These are phyloP conservation scores for Colletotrichum tanaceti DNA, from an alignment of 2,329 filamentous ascomycete genomes.

Conservation along the genomic window DNA sequence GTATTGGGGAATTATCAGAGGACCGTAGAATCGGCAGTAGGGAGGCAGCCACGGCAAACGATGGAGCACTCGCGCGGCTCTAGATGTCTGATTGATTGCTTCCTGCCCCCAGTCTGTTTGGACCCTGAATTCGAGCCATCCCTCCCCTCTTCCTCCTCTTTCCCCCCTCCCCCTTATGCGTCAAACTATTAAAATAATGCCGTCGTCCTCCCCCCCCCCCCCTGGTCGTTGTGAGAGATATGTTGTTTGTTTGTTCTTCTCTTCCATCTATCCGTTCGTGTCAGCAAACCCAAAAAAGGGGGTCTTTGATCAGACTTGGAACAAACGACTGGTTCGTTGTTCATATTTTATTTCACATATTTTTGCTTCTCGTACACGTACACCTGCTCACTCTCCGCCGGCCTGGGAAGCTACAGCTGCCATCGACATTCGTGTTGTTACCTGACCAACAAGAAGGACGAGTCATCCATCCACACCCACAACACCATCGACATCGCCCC, in stretches of 20 bases:
- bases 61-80: slow-evolving; percentile 2
- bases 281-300: background rate
- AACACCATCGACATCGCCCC: no score
- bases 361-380: background rate
- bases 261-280: slow-evolving; percentile 1
- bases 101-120: slow-evolving; percentile 9
- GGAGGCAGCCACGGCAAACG: slow-evolving; percentile 9
- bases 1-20: no score
- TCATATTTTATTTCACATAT: no score
- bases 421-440: slow-evolving; percentile 5
- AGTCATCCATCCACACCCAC: slow-evolving; percentile 9
- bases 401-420: slow-evolving; percentile 11
- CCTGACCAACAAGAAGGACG: slow-evolving; percentile 10
- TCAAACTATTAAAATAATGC: slow-evolving; percentile 27
- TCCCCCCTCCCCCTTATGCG: background rate
- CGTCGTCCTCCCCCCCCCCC: slow-evolving; percentile 4
- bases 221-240: slow-evolving; percentile 13
- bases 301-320: slow-evolving; percentile 13
- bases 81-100: slow-evolving; percentile 28
- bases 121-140: slow-evolving; percentile 27
- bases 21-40: background rate
- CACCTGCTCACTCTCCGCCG: slow-evolving; percentile 15
- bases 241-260: background rate
- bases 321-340: slow-evolving; percentile 20
- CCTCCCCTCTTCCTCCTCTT: background rate